Conservation (phyloP, 495 filamentous ascomycete species). For the Tuber melanosporum region DNA sequence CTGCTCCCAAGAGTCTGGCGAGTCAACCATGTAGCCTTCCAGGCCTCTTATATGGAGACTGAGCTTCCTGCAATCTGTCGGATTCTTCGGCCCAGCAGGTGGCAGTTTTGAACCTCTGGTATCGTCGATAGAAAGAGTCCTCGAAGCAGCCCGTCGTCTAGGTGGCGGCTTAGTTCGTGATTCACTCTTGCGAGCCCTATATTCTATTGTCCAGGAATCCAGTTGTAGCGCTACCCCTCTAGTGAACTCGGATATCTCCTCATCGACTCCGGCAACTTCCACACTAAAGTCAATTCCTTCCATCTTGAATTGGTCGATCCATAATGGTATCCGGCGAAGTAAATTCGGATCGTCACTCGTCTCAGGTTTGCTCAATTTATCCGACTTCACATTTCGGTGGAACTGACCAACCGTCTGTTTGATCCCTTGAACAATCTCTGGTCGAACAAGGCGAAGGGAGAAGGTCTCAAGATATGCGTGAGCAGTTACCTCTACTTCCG, state of each 20-base stretch:
- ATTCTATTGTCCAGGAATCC: conserved; percentile 86
- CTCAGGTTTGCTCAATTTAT: conserved; percentile 52
- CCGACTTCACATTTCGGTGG: conserved; percentile 56
- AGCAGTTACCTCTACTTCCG: conserved; percentile 74
- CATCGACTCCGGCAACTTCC: conserved; percentile 84
- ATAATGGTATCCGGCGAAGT: conserved; percentile 68
- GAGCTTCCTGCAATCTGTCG: conserved; percentile 77
- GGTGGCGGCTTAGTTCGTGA: conserved; percentile 48
- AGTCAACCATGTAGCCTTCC: conserved; percentile 84
- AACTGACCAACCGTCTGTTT: conserved; percentile 84
- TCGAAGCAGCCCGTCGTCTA: conserved; percentile 55
- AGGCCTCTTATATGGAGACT: conserved; percentile 73
- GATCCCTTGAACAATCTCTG: conserved; percentile 85
- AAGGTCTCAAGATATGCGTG: conserved; percentile 78
- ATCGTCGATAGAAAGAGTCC: conserved; percentile 54
- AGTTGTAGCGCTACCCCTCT: conserved; percentile 79
- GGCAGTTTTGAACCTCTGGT: conserved; percentile 52
- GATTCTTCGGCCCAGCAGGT: conserved; percentile 54
- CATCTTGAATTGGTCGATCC: conserved; percentile 77
- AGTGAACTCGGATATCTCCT: conserved; percentile 66
- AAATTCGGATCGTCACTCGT: conserved; percentile 55
- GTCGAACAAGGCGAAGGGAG: conserved; percentile 78
- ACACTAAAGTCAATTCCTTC: conserved; percentile 82
- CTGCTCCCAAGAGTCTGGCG: conserved; percentile 70
- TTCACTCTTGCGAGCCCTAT: conserved; percentile 71